Evolutionary conservation across 495 filamentous ascomycete genomes (phyloP).

Genomic region (Chaetomidium leptoderma): DNA sequence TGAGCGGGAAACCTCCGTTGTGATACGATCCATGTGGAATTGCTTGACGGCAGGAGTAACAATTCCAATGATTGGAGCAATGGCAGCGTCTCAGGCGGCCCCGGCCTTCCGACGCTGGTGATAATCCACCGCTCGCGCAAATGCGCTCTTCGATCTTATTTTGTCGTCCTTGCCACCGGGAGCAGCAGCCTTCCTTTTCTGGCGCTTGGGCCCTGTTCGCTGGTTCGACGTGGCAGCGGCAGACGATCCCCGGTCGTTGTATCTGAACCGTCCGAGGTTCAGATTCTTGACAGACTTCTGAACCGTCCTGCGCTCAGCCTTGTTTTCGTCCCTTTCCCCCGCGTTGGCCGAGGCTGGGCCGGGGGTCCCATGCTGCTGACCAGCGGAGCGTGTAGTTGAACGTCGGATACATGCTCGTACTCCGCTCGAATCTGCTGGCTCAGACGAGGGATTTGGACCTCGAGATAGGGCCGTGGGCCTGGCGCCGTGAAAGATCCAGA

Average conservation of each 20-base stretch:
- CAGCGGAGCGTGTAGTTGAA: too few relatives aligned
- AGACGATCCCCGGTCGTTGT: background rate
- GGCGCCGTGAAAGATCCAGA: background rate
- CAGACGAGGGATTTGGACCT: background rate
- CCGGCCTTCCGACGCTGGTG: background rate
- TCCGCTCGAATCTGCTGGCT: background rate
- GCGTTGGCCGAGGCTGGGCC: too few relatives aligned
- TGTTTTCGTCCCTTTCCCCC: too few relatives aligned
- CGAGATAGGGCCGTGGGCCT: background rate
- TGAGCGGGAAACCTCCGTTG: too few relatives aligned
- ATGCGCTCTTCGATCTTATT: background rate
- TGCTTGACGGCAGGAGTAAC: too few relatives aligned
- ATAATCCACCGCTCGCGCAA: slow-evolving; percentile 4
- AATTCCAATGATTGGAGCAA: background rate
- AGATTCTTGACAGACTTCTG: background rate
- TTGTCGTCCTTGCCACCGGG: background rate
- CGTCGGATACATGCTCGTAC: background rate
- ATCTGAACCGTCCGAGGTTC: background rate
- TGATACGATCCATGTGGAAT: too few relatives aligned
- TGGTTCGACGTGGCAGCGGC: background rate
- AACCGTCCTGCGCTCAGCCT: too few relatives aligned
- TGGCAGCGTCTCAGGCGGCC: background rate
- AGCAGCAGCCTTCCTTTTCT: background rate
- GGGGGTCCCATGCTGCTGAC: too few relatives aligned
- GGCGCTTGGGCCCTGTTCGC: background rate